phyloP scores from a whole-genome alignment of 1,284 basidiomycete species.

The Trametes sp. region DNA sequence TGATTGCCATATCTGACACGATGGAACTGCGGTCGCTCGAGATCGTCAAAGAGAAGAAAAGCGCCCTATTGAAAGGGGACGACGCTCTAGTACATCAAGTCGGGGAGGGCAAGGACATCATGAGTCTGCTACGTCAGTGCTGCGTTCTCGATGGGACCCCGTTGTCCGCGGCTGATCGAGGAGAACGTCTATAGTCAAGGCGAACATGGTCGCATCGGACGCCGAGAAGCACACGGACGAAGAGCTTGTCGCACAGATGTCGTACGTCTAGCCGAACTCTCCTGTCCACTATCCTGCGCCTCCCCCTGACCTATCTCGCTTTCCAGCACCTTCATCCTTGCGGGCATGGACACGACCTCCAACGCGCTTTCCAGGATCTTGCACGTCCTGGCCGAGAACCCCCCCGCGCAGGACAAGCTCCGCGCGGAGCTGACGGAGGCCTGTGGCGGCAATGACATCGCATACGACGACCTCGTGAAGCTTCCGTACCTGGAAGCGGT shows the following conservation, averaged over 20 bases:
- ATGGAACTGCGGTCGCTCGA: conserved; percentile 47
- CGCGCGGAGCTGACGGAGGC: conserved; percentile 35
- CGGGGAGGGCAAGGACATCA: conserved; percentile 52
- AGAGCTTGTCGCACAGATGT: conserved; percentile 38
- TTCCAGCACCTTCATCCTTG: conserved; percentile 21
- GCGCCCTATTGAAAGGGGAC: conserved; percentile 35
- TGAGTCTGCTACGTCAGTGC: conserved; percentile 49
- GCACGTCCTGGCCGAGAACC: conserved; percentile 28
- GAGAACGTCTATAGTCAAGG: conserved; percentile 26
- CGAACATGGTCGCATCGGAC: conserved; percentile 33
- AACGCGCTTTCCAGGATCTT: conserved; percentile 30
- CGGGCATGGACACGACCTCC: conserved; percentile 38
- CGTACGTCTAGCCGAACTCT: conserved; percentile 25
- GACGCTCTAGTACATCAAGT: conserved; percentile 29
- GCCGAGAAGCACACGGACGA: conserved; percentile 38
- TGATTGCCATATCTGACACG: conserved; percentile 42
- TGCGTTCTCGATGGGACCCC: background rate
- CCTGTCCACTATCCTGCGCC: conserved; percentile 33
- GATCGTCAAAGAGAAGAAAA: conserved; percentile 51
- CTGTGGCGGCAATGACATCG: conserved; percentile 29
- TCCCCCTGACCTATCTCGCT: background rate
- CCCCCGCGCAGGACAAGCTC: conserved; percentile 16
- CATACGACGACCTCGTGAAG: conserved; percentile 39
- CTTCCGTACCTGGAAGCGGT: conserved; percentile 44
- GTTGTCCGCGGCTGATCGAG: background rate